Percentiles rank a stretch among this genome's conserved stretches.
These are phyloP conservation scores for Ascochyta viciae-villosae DNA, from an alignment of 2,329 filamentous ascomycete genomes.

Conservation along the genomic window DNA sequence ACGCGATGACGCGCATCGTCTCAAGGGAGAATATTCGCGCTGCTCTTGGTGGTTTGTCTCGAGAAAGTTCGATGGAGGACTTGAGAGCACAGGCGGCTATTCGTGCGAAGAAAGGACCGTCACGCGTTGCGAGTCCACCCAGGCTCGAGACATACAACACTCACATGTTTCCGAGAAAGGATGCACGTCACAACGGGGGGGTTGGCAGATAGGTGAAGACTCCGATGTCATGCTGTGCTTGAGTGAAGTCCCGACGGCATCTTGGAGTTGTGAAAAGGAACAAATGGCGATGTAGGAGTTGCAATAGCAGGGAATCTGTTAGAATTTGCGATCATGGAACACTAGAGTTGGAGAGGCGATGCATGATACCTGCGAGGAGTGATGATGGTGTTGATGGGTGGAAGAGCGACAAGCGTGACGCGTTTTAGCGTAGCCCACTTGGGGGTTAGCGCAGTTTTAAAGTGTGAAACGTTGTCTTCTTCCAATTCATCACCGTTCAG, in stretches of 20 bases:
- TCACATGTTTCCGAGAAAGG: slow-evolving; percentile 39
- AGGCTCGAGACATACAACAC: slow-evolving; percentile 33
- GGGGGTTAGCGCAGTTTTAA: background rate
- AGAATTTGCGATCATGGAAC: too few species aligned
- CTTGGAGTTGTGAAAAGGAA: too few species aligned
- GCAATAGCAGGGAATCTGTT: too few species aligned
- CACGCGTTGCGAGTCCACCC: slow-evolving; percentile 11
- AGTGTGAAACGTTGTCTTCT: too few species aligned
- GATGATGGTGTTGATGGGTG: background rate
- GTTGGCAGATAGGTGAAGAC: too few species aligned
- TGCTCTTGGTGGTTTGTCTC: slow-evolving; percentile 27
- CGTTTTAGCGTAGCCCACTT: background rate
- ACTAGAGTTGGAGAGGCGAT: too few species aligned
- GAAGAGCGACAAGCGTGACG: background rate
- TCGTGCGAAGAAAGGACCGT: background rate
- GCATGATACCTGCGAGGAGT: background rate
- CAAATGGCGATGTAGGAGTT: too few species aligned
- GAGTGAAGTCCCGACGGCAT: too few species aligned
- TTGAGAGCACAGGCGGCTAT: slow-evolving; percentile 2
- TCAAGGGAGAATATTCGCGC: slow-evolving; percentile 45
- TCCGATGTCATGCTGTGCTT: background rate
- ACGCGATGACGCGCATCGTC: slow-evolving; percentile 33
- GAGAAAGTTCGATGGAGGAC: slow-evolving; percentile 29
- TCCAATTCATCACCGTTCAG: background rate
- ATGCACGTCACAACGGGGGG: background rate